Percentiles rank a stretch among this genome's conserved stretches.
phyloP scores from a whole-genome alignment of 805 yeast species.

The Maudiozyma pseudohumilis region DNA sequence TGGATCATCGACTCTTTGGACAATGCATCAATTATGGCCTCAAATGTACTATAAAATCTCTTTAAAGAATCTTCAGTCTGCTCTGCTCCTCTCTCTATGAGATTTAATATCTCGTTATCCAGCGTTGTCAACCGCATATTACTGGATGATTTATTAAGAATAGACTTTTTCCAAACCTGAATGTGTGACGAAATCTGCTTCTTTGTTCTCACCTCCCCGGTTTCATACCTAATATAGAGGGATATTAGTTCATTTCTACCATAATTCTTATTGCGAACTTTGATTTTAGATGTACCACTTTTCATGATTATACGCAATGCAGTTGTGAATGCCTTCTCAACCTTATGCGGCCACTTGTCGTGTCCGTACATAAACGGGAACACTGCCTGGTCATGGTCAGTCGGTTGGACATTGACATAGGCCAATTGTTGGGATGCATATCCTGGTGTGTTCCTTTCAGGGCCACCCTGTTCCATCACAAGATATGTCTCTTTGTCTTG shows the following conservation, averaged over 20 bases:
- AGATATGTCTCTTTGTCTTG: neutral
- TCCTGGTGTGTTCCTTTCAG: neutral
- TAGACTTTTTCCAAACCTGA: slow-evolving; percentile 80
- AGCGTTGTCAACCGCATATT: slow-evolving; percentile 16
- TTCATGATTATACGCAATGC: slow-evolving; percentile 79
- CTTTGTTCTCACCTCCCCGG: slow-evolving; percentile 75
- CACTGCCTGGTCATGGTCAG: neutral
- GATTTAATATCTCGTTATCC: slow-evolving; percentile 21
- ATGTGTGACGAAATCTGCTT: slow-evolving; percentile 93
- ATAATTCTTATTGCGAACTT: slow-evolving; percentile 72
- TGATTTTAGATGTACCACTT: slow-evolving; percentile 77
- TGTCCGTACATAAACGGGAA: slow-evolving; percentile 12
- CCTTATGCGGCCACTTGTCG: slow-evolving; percentile 75
- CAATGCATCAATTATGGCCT: slow-evolving; percentile 17
- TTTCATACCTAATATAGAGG: slow-evolving; percentile 65
- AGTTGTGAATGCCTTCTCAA: slow-evolving; percentile 82
- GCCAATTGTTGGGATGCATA: neutral
- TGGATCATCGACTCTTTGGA: neutral
- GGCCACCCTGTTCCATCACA: neutral
- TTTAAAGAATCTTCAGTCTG: slow-evolving; percentile 20
- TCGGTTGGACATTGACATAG: neutral
- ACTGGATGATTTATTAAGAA: slow-evolving; percentile 21
- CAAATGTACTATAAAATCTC: slow-evolving; percentile 20
- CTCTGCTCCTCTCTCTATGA: slow-evolving; percentile 28
- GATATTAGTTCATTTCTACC: slow-evolving; percentile 95